Evolutionary conservation across 768 basidiomycete species (phyloP).

Genomic region (Pholiota molesta): DNA sequence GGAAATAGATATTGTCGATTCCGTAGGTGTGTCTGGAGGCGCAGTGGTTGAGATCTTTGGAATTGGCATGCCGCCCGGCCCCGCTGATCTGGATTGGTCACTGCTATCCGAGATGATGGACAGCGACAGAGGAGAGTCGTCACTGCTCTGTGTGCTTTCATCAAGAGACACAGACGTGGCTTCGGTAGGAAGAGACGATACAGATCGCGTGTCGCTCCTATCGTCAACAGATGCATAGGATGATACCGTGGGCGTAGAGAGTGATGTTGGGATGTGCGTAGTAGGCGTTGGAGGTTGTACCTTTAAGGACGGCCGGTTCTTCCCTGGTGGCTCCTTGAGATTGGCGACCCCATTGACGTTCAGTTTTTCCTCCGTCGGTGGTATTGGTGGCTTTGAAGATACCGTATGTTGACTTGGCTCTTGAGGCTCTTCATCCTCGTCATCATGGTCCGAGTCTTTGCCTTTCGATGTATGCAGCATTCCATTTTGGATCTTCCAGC

Average conservation of each 20-base stretch:
- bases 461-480: conserved; percentile 32
- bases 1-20: not conserved
- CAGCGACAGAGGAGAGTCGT: conserved; percentile 10
- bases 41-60: conserved; percentile 55
- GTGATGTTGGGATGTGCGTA: conserved; percentile 36
- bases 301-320: conserved; percentile 5
- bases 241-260: conserved; percentile 43
- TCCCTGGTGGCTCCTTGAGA: not conserved
- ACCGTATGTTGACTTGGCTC: not conserved
- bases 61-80: conserved; percentile 47
- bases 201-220: conserved; percentile 33
- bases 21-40: conserved; percentile 30
- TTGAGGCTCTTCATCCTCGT: conserved; percentile 24
- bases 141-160: conserved; percentile 8
- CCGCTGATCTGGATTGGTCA: conserved; percentile 13
- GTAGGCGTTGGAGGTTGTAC: conserved; percentile 2
- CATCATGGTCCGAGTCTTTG: conserved; percentile 35
- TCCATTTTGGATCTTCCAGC: conserved; percentile 91
- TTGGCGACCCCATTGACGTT: not conserved
- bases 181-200: conserved; percentile 42
- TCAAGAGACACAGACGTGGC: conserved; percentile 21
- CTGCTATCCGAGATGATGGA: conserved; percentile 11
- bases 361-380: not conserved
- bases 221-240: conserved; percentile 31
- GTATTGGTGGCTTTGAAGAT: not conserved